Evolutionary conservation across 2,329 filamentous ascomycete genomes (phyloP).

Genomic region (Phyllosticta citrichinensis): DNA sequence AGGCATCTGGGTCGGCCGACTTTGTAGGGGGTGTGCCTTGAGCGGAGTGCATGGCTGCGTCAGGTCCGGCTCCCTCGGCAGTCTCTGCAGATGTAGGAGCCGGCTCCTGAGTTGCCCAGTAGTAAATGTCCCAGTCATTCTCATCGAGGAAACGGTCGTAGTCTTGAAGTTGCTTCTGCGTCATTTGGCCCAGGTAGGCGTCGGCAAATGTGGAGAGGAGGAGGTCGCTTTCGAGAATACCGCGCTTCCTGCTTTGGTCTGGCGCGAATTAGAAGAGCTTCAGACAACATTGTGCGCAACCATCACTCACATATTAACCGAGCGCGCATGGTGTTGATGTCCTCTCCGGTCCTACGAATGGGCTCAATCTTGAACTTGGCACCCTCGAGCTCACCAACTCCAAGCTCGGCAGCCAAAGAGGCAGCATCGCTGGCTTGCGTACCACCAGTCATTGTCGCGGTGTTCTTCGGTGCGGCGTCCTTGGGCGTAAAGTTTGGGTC

Average conservation of each 20-base stretch:
- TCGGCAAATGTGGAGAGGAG: constrained; percentile 93
- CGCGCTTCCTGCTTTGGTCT: constrained; percentile 97
- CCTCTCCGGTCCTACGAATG: constrained; percentile 74
- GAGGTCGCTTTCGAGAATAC: constrained; percentile 90
- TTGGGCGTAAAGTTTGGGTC: constrained; percentile 48
- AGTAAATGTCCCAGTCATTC: constrained; percentile 99
- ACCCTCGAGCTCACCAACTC: constrained; percentile 74
- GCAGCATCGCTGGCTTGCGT: constrained; percentile 41
- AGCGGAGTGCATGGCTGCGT: constrained; percentile 33
- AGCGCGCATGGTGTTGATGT: constrained; percentile 75
- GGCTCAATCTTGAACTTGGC: constrained; percentile 83
- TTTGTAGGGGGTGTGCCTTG: constrained; percentile 34
- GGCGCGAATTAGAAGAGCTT: constrained; percentile 7
- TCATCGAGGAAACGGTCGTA: constrained; percentile 94
- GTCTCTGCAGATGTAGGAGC: constrained; percentile 47
- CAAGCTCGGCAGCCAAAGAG: constrained; percentile 53
- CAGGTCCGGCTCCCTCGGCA: constrained; percentile 42
- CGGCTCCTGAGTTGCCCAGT: constrained; percentile 90
- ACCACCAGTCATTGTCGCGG: constrained; percentile 55
- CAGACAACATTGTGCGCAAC: constrained; percentile 9
- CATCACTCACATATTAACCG: constrained; percentile 58
- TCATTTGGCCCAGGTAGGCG: constrained; percentile 65
- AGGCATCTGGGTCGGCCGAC: constrained; percentile 36
- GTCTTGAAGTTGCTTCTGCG: constrained; percentile 59
- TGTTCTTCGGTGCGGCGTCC: constrained; percentile 52